Conservation (phyloP, 352 stramenopile species). For the Phytophthora cajani region DNA sequence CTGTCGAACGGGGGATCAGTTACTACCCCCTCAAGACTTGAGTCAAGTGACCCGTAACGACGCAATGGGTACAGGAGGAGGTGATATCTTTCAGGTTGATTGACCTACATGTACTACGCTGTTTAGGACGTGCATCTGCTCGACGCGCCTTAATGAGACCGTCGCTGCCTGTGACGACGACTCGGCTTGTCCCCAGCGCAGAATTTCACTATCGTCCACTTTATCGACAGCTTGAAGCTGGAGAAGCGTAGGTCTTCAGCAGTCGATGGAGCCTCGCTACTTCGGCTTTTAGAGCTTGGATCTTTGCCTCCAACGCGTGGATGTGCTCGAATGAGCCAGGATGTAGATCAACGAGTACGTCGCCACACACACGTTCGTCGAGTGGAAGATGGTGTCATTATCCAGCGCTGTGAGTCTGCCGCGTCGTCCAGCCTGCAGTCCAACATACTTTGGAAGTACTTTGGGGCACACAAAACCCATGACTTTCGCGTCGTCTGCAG, state of each 20-base stretch:
- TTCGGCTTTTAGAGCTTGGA: not conserved
- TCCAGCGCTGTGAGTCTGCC: not conserved
- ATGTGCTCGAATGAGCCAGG: not conserved
- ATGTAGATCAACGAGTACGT: not conserved
- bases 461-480: not conserved
- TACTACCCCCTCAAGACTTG: not conserved
- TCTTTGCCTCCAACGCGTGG: not conserved
- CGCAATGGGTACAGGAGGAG: not conserved
- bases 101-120: not conserved
- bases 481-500: not conserved
- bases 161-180: not conserved
- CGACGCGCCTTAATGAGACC: not conserved
- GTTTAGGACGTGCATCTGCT: not conserved
- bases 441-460: not conserved
- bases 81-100: not conserved
- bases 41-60: not conserved
- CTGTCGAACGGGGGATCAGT: not conserved
- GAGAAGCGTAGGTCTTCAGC: not conserved
- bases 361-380: not conserved
- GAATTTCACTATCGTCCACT: not conserved
- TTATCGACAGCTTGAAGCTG: not conserved
- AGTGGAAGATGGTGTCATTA: not conserved
- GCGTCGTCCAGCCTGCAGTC: not conserved
- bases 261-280: not conserved
- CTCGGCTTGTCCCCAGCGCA: not conserved